These are phyloP conservation scores for Lojkania enalia DNA, from an alignment of 2,329 filamentous ascomycete genomes.

Conservation along the genomic window DNA sequence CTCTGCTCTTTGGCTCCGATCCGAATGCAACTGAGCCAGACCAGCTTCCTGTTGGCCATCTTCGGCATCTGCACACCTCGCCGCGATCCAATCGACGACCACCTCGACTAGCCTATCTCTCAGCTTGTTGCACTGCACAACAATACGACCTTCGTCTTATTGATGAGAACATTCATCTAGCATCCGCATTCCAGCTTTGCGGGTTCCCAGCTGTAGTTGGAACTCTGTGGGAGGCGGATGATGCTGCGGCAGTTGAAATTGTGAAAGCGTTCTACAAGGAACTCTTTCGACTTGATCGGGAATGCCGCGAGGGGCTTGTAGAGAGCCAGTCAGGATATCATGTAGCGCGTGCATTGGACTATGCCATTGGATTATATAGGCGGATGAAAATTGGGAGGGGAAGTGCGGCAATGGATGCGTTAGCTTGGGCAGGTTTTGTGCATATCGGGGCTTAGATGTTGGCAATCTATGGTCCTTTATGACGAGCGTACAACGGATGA, in stretches of 20 bases:
- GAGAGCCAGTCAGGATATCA: neutral
- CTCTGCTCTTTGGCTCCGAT: conserved; percentile 9
- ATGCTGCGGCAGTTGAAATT: conserved; percentile 27
- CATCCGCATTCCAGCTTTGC: conserved; percentile 42
- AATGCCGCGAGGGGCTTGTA: conserved; percentile 6
- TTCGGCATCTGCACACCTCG: neutral
- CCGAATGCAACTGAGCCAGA: conserved; percentile 1
- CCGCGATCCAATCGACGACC: neutral
- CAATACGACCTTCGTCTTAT: conserved; percentile 21
- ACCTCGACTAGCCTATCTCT: conserved; percentile 39
- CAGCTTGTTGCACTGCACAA: conserved; percentile 44
- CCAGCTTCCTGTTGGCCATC: conserved; percentile 2
- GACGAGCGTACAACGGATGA: no score
- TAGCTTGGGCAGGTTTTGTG: conserved; percentile 25
- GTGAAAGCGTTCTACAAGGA: conserved; percentile 24
- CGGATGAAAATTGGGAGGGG: conserved; percentile 5
- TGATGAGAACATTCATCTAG: conserved; percentile 44
- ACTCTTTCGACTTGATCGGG: conserved; percentile 17
- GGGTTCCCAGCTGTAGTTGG: conserved; percentile 43
- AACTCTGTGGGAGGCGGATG: conserved; percentile 35
- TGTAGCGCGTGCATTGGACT: conserved; percentile 2
- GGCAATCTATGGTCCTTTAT: no score
- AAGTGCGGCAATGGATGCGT: conserved; percentile 5
- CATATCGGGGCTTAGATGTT: conserved; percentile 24
- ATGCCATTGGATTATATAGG: conserved; percentile 3